A percentile compares a stretch with the other conserved stretches of the same genome.
phyloP scores from a whole-genome alignment of 495 filamentous ascomycete species.

The Hypoxylon crocopeplum region DNA sequence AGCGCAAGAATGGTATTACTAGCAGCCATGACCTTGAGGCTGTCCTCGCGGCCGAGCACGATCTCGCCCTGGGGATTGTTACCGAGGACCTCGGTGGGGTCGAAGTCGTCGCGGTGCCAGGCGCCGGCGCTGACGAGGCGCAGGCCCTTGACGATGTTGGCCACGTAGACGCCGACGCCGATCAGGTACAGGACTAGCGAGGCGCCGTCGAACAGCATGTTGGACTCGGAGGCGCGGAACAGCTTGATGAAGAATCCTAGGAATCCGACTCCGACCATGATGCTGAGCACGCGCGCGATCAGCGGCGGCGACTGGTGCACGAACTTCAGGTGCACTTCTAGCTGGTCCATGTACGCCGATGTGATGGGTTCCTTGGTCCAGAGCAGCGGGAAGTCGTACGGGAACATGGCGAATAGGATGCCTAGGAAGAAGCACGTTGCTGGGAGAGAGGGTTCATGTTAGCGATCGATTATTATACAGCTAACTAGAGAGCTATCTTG shows the following conservation, averaged over 20 bases:
- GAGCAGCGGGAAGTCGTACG: slow-evolving; percentile 97
- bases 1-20: slow-evolving; percentile 95
- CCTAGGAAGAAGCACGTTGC: slow-evolving; percentile 96
- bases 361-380: slow-evolving; percentile 76
- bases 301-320: slow-evolving; percentile 86
- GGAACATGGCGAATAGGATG: slow-evolving; percentile 95
- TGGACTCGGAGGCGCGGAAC: slow-evolving; percentile 87
- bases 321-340: slow-evolving; percentile 87
- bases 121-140: slow-evolving; percentile 70
- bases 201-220: slow-evolving; percentile 96
- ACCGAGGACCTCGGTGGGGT: slow-evolving; percentile 35
- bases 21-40: slow-evolving; percentile 86
- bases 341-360: slow-evolving; percentile 71
- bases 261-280: slow-evolving; percentile 86
- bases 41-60: slow-evolving; percentile 77
- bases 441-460: slow-evolving; percentile 42
- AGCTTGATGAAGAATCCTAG: slow-evolving; percentile 92
- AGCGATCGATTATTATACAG: slow-evolving; percentile 4
- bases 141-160: slow-evolving; percentile 94
- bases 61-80: too few relatives aligned
- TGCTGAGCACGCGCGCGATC: slow-evolving; percentile 91
- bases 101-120: slow-evolving; percentile 59
- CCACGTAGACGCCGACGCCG: slow-evolving; percentile 87
- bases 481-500: not conserved
- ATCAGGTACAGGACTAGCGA: slow-evolving; percentile 89